phyloP scores from a whole-genome alignment of 495 filamentous ascomycete species.

The Penicillium lividum region DNA sequence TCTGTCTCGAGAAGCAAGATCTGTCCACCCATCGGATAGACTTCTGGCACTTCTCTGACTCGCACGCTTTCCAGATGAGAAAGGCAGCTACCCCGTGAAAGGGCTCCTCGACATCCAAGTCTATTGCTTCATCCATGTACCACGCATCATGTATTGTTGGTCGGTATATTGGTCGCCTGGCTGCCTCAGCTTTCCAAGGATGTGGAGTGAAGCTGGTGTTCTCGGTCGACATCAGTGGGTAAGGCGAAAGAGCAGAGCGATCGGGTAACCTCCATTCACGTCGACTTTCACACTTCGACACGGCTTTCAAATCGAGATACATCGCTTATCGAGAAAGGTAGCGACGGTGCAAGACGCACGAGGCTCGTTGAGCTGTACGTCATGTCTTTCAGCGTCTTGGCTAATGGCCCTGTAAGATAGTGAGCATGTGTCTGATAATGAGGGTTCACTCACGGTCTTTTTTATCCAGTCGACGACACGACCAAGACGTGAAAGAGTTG shows the following conservation, averaged over 20 bases:
- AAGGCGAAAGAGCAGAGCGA: too few relatives aligned
- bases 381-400: conserved; percentile 4
- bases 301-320: neutral
- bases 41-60: neutral
- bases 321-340: neutral
- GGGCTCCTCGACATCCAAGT: neutral
- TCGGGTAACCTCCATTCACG: neutral
- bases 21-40: neutral
- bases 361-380: conserved; percentile 3
- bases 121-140: neutral
- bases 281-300: neutral
- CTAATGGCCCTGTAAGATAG: conserved; percentile 1
- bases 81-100: neutral
- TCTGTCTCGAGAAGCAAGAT: neutral
- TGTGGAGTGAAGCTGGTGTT: too few relatives aligned
- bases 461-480: conserved; percentile 4
- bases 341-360: conserved; percentile 3
- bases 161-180: neutral
- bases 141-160: neutral
- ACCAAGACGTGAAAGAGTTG: neutral
- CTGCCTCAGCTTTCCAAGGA: too few relatives aligned
- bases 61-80: neutral
- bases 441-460: conserved; percentile 2
- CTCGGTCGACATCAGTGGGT: too few relatives aligned
- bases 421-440: neutral